Conservation (phyloP, 805 yeast species). For the Cyberlindnera xylosilytica region DNA sequence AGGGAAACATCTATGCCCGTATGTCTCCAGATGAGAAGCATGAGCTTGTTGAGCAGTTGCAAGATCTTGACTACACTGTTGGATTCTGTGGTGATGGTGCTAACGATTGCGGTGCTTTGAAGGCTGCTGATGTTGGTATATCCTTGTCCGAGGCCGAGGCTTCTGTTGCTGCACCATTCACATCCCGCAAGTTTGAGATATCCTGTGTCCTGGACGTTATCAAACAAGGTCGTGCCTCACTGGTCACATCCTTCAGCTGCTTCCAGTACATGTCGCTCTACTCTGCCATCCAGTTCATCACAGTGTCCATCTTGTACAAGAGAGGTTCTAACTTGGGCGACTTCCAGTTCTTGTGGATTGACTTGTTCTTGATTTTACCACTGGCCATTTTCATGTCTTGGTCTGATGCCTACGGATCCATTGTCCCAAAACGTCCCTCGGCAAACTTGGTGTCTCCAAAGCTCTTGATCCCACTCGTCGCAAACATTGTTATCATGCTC, state of each 20-base stretch:
- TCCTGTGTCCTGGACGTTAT: slow-evolving; percentile 90
- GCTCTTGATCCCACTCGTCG: slow-evolving; percentile 76
- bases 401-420: slow-evolving; percentile 69
- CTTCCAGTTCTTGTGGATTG: slow-evolving; percentile 94
- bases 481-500: slow-evolving; percentile 64
- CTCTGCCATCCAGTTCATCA: slow-evolving; percentile 91
- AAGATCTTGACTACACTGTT: slow-evolving; percentile 81
- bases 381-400: slow-evolving; percentile 97
- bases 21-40: slow-evolving; percentile 99
- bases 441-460: slow-evolving; percentile 91
- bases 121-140: slow-evolving; percentile 96
- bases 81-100: slow-evolving; percentile 99
- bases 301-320: slow-evolving; percentile 81
- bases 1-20: slow-evolving; percentile 81
- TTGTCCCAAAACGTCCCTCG: slow-evolving; percentile 79
- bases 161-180: slow-evolving; percentile 97
- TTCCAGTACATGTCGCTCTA: slow-evolving; percentile 97
- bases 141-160: slow-evolving; percentile 98
- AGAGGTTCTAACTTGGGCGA: slow-evolving; percentile 94
- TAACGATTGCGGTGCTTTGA: slow-evolving; percentile 96
- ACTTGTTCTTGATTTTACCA: slow-evolving; percentile 84
- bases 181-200: slow-evolving; percentile 85
- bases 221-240: slow-evolving; percentile 90
- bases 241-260: slow-evolving; percentile 94
- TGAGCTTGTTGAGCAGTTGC: slow-evolving; percentile 86